Base-by-base conservation (phyloP, 2,329 filamentous ascomycete species). In the Aspergillus pseudoviridinutans region DNA sequence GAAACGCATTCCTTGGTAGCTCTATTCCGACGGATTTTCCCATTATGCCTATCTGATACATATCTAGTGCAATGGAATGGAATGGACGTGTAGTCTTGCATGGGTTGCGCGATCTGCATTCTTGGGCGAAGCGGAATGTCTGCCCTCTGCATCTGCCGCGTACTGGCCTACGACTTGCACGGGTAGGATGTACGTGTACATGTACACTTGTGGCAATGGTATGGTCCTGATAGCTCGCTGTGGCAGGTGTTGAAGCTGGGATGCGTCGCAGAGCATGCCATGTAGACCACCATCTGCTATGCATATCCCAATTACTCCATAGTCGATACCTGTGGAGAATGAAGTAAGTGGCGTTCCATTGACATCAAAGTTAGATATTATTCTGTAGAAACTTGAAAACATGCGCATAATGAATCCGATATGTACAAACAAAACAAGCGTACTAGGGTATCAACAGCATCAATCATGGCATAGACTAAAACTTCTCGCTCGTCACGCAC, bases 401-500 rank as follows among this genome's bases (percentile, higher is more conserved):
- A 38, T 7, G 14, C 14, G 32, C 5, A 38, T 17, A 17, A 17
- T 38, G 14, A 35, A 38, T 38, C 32, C 32, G 9, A 38, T 38
- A 38, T 38, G 14, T 17, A 12, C n/a, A 44, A 2, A 46, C 38
- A 24, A 24, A 22, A 24, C 42, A 24, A 24, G 8, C 4, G 8
- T 14, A 46, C n/a, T 24, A 46, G 44, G 22, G 22, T 24, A 47
- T 24, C 20, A 47, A 47, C 9, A 42, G 41, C 17, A 32, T 32
- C 29, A 44, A 44, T n/a, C 17, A 22, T 8, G n/a, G 17, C 20
- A 46, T 24, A 46, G n/a, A 14, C 27, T 58, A 78, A 60, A 74
- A 73, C 61, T 75, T 76, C 65, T 77, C 71, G 57, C 75, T 75
- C 3, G 74, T 78, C 44, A 76, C 61, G 55, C 73, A 75, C 32